Conservation (phyloP, 441 rosid genomes). For the Erodium trifolium region DNA sequence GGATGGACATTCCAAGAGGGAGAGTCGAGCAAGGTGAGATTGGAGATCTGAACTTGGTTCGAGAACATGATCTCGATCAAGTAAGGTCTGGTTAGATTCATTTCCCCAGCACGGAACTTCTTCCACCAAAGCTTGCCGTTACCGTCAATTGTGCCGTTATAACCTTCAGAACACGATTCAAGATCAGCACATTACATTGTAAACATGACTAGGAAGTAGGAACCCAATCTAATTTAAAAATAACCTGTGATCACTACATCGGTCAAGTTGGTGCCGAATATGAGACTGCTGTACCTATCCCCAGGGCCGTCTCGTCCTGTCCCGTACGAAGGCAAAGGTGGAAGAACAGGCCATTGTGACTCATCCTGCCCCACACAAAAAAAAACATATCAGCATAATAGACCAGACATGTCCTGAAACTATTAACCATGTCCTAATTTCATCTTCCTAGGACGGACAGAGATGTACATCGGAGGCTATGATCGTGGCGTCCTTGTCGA, state of each 20-base stretch:
- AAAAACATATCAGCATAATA: too few relatives aligned
- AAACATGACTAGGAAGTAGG: too few relatives aligned
- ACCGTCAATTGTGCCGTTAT: conserved; percentile 71
- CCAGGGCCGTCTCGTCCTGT: neutral
- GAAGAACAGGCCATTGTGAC: neutral
- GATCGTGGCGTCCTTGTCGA: conserved; percentile 53
- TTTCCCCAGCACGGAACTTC: conserved; percentile 36
- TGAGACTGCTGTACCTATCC: neutral
- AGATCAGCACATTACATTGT: too few relatives aligned
- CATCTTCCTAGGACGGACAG: too few relatives aligned
- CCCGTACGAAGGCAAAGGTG: neutral
- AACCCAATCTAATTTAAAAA: neutral
- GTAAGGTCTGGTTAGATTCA: conserved; percentile 61
- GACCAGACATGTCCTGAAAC: too few relatives aligned
- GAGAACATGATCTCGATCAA: conserved; percentile 74
- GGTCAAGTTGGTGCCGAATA: conserved; percentile 4
- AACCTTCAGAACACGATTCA: conserved; percentile 31
- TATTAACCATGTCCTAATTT: too few relatives aligned
- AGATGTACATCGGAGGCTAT: conserved; percentile 67
- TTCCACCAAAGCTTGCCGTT: conserved; percentile 75
- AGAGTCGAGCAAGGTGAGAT: conserved; percentile 56
- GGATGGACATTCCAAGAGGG: conserved; percentile 92
- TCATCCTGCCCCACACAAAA: neutral
- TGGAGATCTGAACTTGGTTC: conserved; percentile 47
- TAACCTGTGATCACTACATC: conserved; percentile 1